Percentiles rank a stretch among this genome's conserved stretches.
phyloP scores from a whole-genome alignment of 352 stramenopile genomes.

The Globisporangium paroecandrum region DNA sequence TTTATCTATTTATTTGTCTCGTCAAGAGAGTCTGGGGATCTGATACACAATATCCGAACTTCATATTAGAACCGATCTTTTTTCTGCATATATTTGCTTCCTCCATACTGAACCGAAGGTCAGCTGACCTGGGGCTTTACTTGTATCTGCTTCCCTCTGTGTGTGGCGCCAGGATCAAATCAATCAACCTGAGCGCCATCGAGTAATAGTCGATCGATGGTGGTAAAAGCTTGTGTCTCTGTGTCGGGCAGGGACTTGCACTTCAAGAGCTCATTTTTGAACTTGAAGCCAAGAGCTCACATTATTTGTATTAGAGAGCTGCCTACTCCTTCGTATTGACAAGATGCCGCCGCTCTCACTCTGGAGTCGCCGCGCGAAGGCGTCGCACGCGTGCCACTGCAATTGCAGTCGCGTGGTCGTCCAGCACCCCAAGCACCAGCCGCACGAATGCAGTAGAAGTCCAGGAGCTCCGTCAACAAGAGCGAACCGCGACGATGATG shows the following conservation, averaged over 20 bases:
- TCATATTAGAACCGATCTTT: neutral
- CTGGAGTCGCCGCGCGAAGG: neutral
- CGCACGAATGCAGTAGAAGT: neutral
- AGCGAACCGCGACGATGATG: neutral
- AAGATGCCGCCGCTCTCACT: neutral
- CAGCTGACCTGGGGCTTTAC: neutral
- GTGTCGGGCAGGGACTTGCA: no score
- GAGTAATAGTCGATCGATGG: no score
- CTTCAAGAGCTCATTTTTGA: neutral
- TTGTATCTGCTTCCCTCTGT: neutral
- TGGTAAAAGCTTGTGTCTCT: no score
- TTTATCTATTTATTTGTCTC: neutral
- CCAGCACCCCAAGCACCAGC: conserved; percentile 1
- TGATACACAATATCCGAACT: neutral
- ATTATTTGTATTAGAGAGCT: neutral
- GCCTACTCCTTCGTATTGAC: no score
- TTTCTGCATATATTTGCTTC: neutral
- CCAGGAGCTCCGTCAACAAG: neutral
- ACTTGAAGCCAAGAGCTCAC: neutral
- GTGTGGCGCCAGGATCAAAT: neutral
- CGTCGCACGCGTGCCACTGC: neutral
- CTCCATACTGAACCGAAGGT: neutral
- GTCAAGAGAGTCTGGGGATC: neutral
- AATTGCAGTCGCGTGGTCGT: neutral
- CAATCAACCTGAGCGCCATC: neutral